Percentiles rank a stretch among this genome's conserved stretches.
phyloP scores from a whole-genome alignment of 108 stramenopile species.

The Cylindrotheca fusiformis region DNA sequence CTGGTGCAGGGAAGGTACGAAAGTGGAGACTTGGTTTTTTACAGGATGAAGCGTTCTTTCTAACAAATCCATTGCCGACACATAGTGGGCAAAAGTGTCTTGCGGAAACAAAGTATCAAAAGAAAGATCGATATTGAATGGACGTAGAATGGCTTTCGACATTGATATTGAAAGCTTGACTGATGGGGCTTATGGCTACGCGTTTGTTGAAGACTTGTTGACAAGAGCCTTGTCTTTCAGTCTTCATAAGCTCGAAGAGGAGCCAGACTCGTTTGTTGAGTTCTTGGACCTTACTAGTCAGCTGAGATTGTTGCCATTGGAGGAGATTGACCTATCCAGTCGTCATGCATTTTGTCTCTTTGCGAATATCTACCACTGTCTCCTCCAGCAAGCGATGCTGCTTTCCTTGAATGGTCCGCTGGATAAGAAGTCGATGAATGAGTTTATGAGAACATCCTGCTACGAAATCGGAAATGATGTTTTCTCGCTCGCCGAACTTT shows the following conservation, averaged over 20 bases:
- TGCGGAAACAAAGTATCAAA: conserved; percentile 47
- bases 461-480: conserved; percentile 95
- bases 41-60: no score
- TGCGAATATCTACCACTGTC: conserved; percentile 90
- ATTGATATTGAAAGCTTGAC: conserved; percentile 16
- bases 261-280: conserved; percentile 65
- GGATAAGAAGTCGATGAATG: conserved; percentile 52
- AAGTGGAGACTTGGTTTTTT: no score
- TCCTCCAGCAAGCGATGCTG: conserved; percentile 90
- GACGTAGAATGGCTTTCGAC: conserved; percentile 76
- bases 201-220: conserved; percentile 60
- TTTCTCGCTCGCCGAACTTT: conserved; percentile 92
- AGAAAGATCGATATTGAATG: conserved; percentile 64
- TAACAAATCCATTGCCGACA: no score
- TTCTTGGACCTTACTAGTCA: conserved; percentile 86
- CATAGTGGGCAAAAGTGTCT: conserved; percentile 65
- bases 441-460: conserved; percentile 81
- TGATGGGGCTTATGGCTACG: conserved; percentile 15
- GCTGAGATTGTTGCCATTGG: conserved; percentile 62
- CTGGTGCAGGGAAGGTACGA: conserved; percentile 37
- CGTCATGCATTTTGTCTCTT: conserved; percentile 79
- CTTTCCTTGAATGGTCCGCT: conserved; percentile 81
- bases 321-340: conserved; percentile 63
- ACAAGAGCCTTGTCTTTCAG: conserved; percentile 64
- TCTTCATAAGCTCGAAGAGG: conserved; percentile 53